Percentiles rank a stretch among this genome's conserved stretches.
Conservation (phyloP, 768 basidiomycete genomes). For the Auricularia sp. region DNA sequence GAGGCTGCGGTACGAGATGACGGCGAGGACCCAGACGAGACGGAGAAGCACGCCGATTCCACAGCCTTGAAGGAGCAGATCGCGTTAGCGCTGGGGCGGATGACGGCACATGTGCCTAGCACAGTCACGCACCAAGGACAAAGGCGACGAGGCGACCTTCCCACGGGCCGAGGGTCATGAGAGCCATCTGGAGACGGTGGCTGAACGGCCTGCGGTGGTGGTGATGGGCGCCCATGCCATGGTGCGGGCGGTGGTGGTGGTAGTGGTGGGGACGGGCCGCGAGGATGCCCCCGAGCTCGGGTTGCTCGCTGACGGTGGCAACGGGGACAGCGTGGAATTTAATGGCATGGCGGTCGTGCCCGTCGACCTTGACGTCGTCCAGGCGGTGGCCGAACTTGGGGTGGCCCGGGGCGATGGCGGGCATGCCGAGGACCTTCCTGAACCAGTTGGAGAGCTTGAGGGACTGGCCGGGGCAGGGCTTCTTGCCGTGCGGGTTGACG, state of each 20-base stretch:
- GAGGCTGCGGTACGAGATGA: conserved; percentile 43
- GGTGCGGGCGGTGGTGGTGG: conserved; percentile 17
- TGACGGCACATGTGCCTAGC: not conserved
- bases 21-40: conserved; percentile 65
- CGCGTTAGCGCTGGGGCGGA: not conserved
- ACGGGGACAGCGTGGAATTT: conserved; percentile 18
- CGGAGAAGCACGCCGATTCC: conserved; percentile 73
- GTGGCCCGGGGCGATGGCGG: conserved; percentile 28
- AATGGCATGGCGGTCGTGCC: conserved; percentile 3
- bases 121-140: conserved; percentile 51
- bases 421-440: conserved; percentile 44
- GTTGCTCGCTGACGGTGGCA: conserved; percentile 17
- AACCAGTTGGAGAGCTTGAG: conserved; percentile 43
- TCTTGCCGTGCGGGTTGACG: not conserved
- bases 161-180: conserved; percentile 68
- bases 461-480: conserved; percentile 32
- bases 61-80: conserved; percentile 41
- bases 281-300: conserved; percentile 8
- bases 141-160: conserved; percentile 77
- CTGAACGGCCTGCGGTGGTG: conserved; percentile 33
- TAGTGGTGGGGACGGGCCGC: conserved; percentile 11
- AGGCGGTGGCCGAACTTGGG: conserved; percentile 3
- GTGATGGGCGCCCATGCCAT: conserved; percentile 17
- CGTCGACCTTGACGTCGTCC: conserved; percentile 10
- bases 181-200: conserved; percentile 49